These are phyloP conservation scores for Astrocystis sublimbata DNA, from an alignment of 495 filamentous ascomycete genomes.

Conservation along the genomic window DNA sequence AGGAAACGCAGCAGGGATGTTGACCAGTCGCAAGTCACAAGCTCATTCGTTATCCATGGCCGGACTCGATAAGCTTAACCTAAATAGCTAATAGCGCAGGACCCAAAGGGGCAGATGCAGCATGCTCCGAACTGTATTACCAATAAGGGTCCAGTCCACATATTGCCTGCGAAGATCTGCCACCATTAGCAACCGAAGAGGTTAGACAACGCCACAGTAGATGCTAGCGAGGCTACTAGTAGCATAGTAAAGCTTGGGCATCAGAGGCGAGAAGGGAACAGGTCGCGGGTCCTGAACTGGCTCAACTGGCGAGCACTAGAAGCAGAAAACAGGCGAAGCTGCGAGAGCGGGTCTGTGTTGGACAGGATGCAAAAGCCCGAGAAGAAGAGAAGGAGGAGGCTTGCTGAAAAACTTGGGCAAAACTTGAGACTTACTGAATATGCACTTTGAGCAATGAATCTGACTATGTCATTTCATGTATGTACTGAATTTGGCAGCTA, in stretches of 20 bases:
- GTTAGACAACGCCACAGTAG: not conserved
- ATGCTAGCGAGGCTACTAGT: not conserved
- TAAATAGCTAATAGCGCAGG: not conserved
- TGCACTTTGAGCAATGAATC: too few species aligned
- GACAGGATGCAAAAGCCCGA: too few species aligned
- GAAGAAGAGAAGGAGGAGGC: too few species aligned
- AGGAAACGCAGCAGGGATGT: conserved; percentile 7
- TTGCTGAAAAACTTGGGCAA: too few species aligned
- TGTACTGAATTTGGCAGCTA: too few species aligned
- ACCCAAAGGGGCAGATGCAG: not conserved
- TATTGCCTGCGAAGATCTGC: not conserved
- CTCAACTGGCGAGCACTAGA: too few species aligned
- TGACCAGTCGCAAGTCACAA: conserved; percentile 9
- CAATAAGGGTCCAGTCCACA: conserved; percentile 2
- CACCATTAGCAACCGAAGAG: not conserved
- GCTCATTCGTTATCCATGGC: not conserved
- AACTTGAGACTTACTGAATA: too few species aligned
- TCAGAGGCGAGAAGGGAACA: not conserved
- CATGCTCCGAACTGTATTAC: not conserved
- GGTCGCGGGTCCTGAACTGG: not conserved
- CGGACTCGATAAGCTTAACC: not conserved
- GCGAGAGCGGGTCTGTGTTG: too few species aligned
- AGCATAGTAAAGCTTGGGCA: not conserved
- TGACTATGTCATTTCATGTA: too few species aligned
- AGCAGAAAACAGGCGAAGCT: too few species aligned